Evolutionary conservation across 768 basidiomycete genomes (phyloP), one percentile per base, ranked within the genome.

Genomic region (Steccherinum ochraceum): DNA sequence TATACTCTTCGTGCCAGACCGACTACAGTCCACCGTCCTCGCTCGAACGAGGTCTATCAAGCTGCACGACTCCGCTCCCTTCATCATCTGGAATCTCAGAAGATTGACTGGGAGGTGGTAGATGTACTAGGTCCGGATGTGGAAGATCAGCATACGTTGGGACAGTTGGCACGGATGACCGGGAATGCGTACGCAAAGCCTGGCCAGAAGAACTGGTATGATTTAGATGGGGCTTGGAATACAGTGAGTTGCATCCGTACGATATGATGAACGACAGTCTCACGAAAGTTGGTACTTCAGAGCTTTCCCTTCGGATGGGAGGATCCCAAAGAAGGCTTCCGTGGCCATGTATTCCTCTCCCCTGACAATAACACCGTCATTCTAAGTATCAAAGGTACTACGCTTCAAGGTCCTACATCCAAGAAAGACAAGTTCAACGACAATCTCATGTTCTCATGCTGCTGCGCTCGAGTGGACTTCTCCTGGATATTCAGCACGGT

Each of bases 351-450:
- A 45, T 95, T 95, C 60, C 71, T 83, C 40, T 81, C 85, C 12
- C 75, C 77, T 11, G 81, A 84, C 62, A 93, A 95, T 63, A 76
- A 81, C 10, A 94, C 90, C 0, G 75, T 92, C 52, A 77, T 98
- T 10, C 76, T 98, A 24, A 80, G 91, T 41, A 89, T 98, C 67
- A 98, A 98, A 62, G 85, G 86, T 39, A 98, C 94, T 0, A 91
- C 90, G 0, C 66, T 93, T 0, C 78, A 79, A 55, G 93, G 93
- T 2, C 82, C 86, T 12, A 95, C 95, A 12, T 88, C 89, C 46
- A 88, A 81, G 71, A 83, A 86, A 61, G 95, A 98, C 69, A 94
- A 92, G 69, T 84, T 84, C 62, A 97, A 97, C 66, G 94, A 96
- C 67, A 91, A 91, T 59, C 59, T 90, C 65, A 66, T 91, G 16